Base-by-base conservation (phyloP, 2,329 filamentous ascomycete genomes). In the Fusarium xyrophilum region DNA sequence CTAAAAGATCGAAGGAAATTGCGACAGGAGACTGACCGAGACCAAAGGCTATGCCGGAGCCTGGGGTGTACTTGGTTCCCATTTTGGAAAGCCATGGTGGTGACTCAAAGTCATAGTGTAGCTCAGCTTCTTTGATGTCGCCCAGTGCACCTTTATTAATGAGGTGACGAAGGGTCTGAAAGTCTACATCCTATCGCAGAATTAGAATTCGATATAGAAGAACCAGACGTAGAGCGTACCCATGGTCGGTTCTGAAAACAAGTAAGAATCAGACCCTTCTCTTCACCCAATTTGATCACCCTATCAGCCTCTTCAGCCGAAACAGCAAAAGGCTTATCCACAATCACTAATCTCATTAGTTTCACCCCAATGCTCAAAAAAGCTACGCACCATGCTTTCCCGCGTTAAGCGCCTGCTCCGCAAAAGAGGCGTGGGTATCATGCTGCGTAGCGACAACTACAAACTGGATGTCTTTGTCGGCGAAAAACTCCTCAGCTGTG, bases 91-190 rank as follows among this genome's bases (percentile, higher is more conserved):
- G 68, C 81, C 81, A 84, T 2, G 73, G 43, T 0, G 82, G 79
- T 1, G 76, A 77, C 36, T 81, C 80, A 39, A 83, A 85, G 71
- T 91, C 89, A 61, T 90, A 91, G 75, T 90, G 88, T 6, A 88
- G 84, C 69, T 91, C 85, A 52, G 88, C 90, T 67, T 91, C 89
- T 38, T 85, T 84, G 50, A 91, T 80, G 3, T 88, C 83, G 19
- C 89, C 89, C 0, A 73, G 25, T 17, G 71, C 71, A 11, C 59
- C 60, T 19, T 67, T 59, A 1, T 59, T 43, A 1, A 70, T 21
- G 0, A 73, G 56, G 7, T 64, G 48, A 6, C 59, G 63, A 1
- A 73, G 60, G 6, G 70, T 72, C 13, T 54, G 58, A 9, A 72
- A 73, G 25, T 70, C 70, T 5, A 68, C 70, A 21, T 73, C 70